Evolutionary conservation across 495 filamentous ascomycete genomes (phyloP), one percentile per base, ranked within the genome.

Genomic region (Aspergillus homomorphus): DNA sequence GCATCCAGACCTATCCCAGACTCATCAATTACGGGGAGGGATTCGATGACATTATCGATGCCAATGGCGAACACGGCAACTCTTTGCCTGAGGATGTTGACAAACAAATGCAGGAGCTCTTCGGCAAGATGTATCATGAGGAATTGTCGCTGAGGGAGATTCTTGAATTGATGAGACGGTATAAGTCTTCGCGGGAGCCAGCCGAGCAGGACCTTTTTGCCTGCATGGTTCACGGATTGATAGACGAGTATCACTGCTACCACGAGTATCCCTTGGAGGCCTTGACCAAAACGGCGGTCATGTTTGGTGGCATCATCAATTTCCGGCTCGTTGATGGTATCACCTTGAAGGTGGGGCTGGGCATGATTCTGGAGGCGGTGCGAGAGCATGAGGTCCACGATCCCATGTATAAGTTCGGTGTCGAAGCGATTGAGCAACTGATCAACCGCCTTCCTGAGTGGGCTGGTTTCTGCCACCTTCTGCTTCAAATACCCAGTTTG

Each of bases 171-270:
- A 85, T 99, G 62, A 84, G 89, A 60, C 78, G 80, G 44, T 92
- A 94, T 74, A 97, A 97, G 73, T 83, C 82, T 41, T 98, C 95
- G 0, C 81, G 83, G 22, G 88, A 94, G 53, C 84, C 90, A 2
- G 75, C 83, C 15, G 91, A 96, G 53, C 92, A 96, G 69, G 94
- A 99, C 65, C 79, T 96, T 4, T 99, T 98, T 69, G 90, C 92
- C 14, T 96, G 93, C 72, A 98, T 99, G 94, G 92, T 99, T 28
- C 93, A 96, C 63, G 94, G 94, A 0, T 79, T 99, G 9, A 96
- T 98, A 62, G 94, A 99, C 63, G 94, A 99, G 73, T 99, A 97
- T 68, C 86, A 88, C 46, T 96, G 95, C 69, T 99, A 96, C 67
- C 82, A 87, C 44, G 90, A 92, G 63, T 99, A 99, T 69, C 95